Base-by-base conservation (phyloP, 345 rosid genomes). In the Salix brachista region DNA sequence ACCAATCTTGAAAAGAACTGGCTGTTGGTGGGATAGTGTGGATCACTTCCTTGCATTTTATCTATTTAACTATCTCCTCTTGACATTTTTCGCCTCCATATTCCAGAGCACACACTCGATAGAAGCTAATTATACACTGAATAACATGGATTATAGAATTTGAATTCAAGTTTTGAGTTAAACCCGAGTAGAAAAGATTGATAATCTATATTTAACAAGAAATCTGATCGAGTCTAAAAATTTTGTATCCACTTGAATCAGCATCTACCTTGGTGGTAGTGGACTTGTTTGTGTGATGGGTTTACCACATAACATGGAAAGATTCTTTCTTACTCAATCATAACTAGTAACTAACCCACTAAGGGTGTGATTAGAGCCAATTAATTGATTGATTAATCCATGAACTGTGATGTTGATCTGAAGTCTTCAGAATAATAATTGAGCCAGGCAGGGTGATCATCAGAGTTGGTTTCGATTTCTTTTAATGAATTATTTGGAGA, bases 281-380 rank as follows among this genome's bases (percentile, higher is more conserved):
- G 78, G 78, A 58, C 19, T 54, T 79, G 70, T 64, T 71, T 16
- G 76, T 71, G 62, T 75, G 62, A 56, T 77, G 46, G 56, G 60
- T 65, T 75, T 56, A 30, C 42, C 34, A 80, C 60, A 77, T 79
- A 91, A 91, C 92, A 85, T 91, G 96, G 85, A 76, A 88, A 89
- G 96, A 91, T 91, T 88, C 96, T 85, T 71, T 77, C 77, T 61
- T 42, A 72, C 83, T 86, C 83, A 84, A 89, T 87, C 85, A 86
- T 66, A 79, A 75, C 76, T 0, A 80, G 54, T 73, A 84, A 80
- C 84, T 77, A 75, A 83, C 79, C 79, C 67, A 44, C 68, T 75
- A 65, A 34, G 41, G 52, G 13, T 19, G 41, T 28, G 1, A 44
- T 67, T 66, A 70, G 19, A 28, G 42, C 26, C 26, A 60, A 25